phyloP scores from a whole-genome alignment of 2,329 filamentous ascomycete genomes.

The Ceratocystis huliohia region DNA sequence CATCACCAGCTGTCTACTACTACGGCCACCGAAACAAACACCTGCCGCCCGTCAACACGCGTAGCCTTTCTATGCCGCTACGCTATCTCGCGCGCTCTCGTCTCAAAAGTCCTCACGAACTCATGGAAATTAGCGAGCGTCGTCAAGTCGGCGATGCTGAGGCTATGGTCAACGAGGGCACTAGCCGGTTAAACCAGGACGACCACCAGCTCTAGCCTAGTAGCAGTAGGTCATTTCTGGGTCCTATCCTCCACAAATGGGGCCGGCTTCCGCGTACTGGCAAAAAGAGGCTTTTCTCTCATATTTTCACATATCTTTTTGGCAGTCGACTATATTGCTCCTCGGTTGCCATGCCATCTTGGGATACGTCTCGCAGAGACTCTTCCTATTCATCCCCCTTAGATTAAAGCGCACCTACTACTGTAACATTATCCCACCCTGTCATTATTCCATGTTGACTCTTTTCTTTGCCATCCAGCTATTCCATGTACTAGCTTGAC shows the following conservation, averaged over 20 bases:
- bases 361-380: not conserved
- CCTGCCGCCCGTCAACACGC: conserved; percentile 28
- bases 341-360: not conserved
- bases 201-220: conserved; percentile 29
- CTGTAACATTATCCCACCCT: not conserved
- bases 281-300: conserved; percentile 2
- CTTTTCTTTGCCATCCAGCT: not conserved
- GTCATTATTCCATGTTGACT: not conserved
- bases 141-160: conserved; percentile 85
- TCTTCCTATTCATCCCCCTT: not conserved
- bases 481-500: not conserved
- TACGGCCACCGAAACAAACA: conserved; percentile 23
- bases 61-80: conserved; percentile 51
- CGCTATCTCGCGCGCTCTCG: conserved; percentile 52
- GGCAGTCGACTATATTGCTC: not conserved
- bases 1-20: conserved; percentile 27
- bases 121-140: conserved; percentile 66
- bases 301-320: conserved; percentile 1
- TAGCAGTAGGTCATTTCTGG: not conserved
- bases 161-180: conserved; percentile 52
- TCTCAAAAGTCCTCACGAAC: conserved; percentile 36
- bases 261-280: not conserved
- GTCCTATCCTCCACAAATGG: not conserved
- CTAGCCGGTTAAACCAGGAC: conserved; percentile 23
- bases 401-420: not conserved